Evolutionary conservation across 257 asterid species (phyloP).

Genomic region (Fraxinus americana): DNA sequence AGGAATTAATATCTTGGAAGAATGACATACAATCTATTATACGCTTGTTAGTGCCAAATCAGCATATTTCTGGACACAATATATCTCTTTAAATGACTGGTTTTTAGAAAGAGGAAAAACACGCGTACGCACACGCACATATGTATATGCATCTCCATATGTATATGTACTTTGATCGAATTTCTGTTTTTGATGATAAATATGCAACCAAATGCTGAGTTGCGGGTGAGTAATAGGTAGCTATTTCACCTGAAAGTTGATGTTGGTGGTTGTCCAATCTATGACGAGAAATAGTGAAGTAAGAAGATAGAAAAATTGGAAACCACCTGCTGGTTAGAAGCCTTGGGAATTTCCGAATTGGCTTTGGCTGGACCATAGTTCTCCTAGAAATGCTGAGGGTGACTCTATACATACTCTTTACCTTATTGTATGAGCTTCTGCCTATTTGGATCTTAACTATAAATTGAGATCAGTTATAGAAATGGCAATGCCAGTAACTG

Average conservation of each 20-base stretch:
- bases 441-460: conserved; percentile 4
- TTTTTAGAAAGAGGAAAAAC: not conserved
- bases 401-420: not conserved
- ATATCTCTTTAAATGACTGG: conserved; percentile 12
- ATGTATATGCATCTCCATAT: not conserved
- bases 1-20: conserved; percentile 8
- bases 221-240: not conserved
- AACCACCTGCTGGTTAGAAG: conserved; percentile 1
- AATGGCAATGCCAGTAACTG: not conserved
- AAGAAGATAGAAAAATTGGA: not conserved
- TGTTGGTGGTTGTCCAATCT: conserved; percentile 3
- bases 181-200: conserved; percentile 16
- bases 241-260: not conserved
- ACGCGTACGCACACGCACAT: no score
- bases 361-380: conserved; percentile 9
- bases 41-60: conserved; percentile 6
- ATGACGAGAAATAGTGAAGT: not conserved
- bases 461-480: not conserved
- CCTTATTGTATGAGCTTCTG: conserved; percentile 5
- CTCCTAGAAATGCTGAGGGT: conserved; percentile 12
- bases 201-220: not conserved
- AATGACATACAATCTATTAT: conserved; percentile 14
- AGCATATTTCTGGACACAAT: conserved; percentile 12
- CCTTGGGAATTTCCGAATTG: conserved; percentile 11
- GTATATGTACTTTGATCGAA: not conserved